Conservation (phyloP, 331 rosid species). For the Pyracantha coccinea region DNA sequence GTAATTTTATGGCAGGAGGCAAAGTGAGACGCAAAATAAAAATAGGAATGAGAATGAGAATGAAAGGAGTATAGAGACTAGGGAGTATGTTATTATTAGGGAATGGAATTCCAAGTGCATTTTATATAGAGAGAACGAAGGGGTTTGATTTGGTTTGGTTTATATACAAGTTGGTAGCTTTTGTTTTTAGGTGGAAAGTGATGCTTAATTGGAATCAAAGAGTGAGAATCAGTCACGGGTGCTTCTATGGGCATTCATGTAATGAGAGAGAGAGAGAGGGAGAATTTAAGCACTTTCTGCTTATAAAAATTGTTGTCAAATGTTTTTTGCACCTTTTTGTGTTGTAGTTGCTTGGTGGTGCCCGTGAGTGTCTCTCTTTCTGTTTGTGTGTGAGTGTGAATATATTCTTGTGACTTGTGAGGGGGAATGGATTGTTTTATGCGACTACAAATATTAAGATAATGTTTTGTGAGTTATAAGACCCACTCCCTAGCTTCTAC, state of each 20-base stretch:
- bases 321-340: constrained; percentile 19
- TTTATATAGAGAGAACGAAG: not conserved
- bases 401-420: constrained; percentile 21
- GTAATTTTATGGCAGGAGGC: not conserved
- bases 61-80: not conserved
- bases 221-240: constrained; percentile 61
- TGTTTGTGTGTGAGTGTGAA: constrained; percentile 40
- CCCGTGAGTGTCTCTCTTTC: constrained; percentile 54
- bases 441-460: not conserved
- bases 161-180: constrained; percentile 27
- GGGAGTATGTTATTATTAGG: not conserved
- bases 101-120: constrained; percentile 15
- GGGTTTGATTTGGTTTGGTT: constrained; percentile 1
- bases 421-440: constrained; percentile 14
- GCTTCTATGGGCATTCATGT: constrained; percentile 23
- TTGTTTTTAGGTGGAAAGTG: constrained; percentile 42
- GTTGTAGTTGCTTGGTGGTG: constrained; percentile 40
- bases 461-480: not conserved
- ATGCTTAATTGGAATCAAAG: constrained; percentile 35
- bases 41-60: constrained; percentile 11
- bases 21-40: not conserved
- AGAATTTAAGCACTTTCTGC: constrained; percentile 34
- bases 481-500: not conserved
- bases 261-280: constrained; percentile 9
- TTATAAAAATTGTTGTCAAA: constrained; percentile 21